Percentiles rank a stretch among this genome's conserved stretches.
Evolutionary conservation across 306 rosid species (phyloP).

Genomic region (Cicer cuneatum): DNA sequence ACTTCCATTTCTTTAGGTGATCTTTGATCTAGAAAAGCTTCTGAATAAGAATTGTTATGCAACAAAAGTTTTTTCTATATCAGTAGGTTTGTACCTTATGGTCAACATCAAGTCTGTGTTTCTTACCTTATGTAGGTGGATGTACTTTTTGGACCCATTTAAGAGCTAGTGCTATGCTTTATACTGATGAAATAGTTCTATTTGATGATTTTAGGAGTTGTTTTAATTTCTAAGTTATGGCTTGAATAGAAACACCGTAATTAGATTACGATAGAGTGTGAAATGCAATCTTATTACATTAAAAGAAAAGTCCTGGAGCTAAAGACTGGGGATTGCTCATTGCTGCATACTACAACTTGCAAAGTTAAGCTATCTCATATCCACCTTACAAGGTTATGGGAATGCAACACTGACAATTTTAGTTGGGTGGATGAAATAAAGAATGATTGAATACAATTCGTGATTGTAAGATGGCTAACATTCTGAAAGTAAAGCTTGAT

Average conservation of each 20-base stretch:
- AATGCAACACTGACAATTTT: background rate
- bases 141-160: conserved; percentile 13
- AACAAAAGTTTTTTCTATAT: conserved; percentile 5
- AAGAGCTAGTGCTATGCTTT: conserved; percentile 12
- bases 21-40: conserved; percentile 6
- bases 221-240: background rate
- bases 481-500: background rate
- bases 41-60: background rate
- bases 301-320: background rate
- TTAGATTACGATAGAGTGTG: background rate
- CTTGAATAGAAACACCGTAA: background rate
- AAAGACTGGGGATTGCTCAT: background rate
- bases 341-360: background rate
- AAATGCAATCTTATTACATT: background rate
- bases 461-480: conserved; percentile 11
- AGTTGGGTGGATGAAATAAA: background rate
- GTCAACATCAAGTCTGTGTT: background rate
- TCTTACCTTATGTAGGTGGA: background rate
- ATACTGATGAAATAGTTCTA: background rate
- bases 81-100: conserved; percentile 4
- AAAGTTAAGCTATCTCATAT: conserved; percentile 15
- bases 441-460: background rate
- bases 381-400: conserved; percentile 12
- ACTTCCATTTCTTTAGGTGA: conserved; percentile 10
- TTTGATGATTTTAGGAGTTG: conserved; percentile 6